phyloP scores from a whole-genome alignment of 208 protist species.

The Naegleria gruberi region DNA sequence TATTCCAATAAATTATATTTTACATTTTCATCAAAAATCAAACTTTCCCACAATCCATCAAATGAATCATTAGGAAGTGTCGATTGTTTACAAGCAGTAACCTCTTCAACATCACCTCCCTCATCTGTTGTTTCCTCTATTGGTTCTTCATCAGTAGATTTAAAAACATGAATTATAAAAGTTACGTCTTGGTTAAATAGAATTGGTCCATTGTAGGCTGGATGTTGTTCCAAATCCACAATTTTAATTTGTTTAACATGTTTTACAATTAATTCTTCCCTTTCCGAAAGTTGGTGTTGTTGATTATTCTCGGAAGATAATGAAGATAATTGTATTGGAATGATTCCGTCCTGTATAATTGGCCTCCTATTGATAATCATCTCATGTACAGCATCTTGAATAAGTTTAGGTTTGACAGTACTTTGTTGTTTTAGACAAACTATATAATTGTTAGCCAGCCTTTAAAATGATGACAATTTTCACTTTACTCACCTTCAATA shows the following conservation, averaged over 20 bases:
- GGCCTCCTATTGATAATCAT: background rate
- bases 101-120: constrained; percentile 28
- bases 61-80: constrained; percentile 56
- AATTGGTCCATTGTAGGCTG: background rate
- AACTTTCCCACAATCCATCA: constrained; percentile 70
- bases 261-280: background rate
- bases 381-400: background rate
- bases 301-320: too few species aligned
- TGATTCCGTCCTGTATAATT: background rate
- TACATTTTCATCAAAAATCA: constrained; percentile 59
- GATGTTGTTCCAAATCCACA: background rate
- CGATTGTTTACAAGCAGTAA: constrained; percentile 48
- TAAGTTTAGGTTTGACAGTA: background rate
- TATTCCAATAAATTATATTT: constrained; percentile 81
- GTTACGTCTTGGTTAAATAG: background rate
- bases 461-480: background rate
- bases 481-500: background rate
- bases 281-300: background rate
- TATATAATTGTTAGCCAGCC: background rate
- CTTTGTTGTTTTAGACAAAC: background rate
- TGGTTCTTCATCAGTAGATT: background rate
- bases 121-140: background rate
- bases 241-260: background rate
- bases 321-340: background rate
- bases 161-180: background rate